Evolutionary conservation across 2,329 filamentous ascomycete species (phyloP), one percentile per base, ranked within the genome.

Genomic region (Xylariaceae sp.): DNA sequence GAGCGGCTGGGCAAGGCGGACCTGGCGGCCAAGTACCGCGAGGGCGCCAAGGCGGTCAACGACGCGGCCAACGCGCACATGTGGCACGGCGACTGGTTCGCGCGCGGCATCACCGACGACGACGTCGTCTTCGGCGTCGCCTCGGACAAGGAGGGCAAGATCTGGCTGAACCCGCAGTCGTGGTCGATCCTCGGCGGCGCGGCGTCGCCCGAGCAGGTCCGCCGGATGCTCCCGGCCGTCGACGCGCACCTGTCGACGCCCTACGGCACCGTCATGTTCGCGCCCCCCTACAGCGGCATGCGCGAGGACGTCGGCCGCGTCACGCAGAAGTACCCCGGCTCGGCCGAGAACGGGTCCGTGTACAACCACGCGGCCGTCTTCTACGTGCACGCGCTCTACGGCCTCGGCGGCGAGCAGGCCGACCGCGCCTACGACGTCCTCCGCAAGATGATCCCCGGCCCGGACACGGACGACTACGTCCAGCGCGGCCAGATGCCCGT

Each of bases 321-420:
- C 11, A 76, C 73, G 42, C 73, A 77, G 52, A 77, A 77, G 55
- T 73, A 70, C 41, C 68, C 72, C 3, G 73, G 73, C 3, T 71
- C 71, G 31, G 74, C 68, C n/a, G 74, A 78, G 56, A 78, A 78
- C 53, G 74, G 64, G 1, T 69, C 70, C 16, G 70, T 78, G 13
- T 78, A 77, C 55, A 78, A 76, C 59, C 74, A 78, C 53, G 73
- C 74, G 0, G 67, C 64, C 21, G 65, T 69, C 9, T 78, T 76
- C 51, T 78, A 74, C 55, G 64, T 71, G 33, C 69, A 73, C 61
- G 67, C 67, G 9, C 53, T 78, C 16, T 76, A 78, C 58, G 62
- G 59, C 16, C 65, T 74, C 44, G 65, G 64, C 15, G 59, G 74
- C 44, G 56, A 58, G 2, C n/a, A n/a, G n/a, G n/a, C n/a, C n/a